Conservation (phyloP, 305 asterid species). For the Coffea humblotiana region DNA sequence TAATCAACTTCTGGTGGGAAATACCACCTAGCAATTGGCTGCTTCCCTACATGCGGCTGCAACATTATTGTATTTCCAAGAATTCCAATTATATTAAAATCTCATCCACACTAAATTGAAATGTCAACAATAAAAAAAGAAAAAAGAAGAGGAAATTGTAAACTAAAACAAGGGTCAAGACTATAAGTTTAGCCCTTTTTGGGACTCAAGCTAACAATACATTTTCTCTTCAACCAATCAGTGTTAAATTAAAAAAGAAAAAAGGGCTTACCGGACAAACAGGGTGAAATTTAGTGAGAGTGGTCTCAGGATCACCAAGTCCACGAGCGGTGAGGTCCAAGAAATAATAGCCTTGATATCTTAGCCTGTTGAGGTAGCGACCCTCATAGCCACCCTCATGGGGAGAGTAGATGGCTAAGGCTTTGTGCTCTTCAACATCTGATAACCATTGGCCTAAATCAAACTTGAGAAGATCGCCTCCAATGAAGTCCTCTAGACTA, state of each 20-base stretch:
- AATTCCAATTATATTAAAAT: background rate
- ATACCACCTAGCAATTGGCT: constrained; percentile 90
- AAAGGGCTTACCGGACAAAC: constrained; percentile 71
- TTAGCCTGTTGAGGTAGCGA: constrained; percentile 65
- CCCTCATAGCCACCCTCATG: constrained; percentile 93
- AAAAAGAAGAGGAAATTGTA: background rate
- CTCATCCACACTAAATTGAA: background rate
- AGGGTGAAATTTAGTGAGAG: constrained; percentile 82
- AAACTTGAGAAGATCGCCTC: constrained; percentile 68
- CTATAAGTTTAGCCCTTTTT: too few relatives aligned
- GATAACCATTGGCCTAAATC: constrained; percentile 72
- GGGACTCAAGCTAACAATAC: background rate
- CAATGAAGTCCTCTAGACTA: constrained; percentile 66
- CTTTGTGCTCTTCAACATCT: constrained; percentile 84
- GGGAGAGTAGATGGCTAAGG: constrained; percentile 78
- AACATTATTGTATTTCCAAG: background rate
- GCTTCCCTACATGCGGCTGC: constrained; percentile 87
- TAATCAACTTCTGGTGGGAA: constrained; percentile 91
- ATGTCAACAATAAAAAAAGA: background rate
- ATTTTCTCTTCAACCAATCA: background rate
- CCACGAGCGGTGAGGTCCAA: constrained; percentile 81
- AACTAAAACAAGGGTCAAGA: too few relatives aligned
- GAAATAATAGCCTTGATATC: constrained; percentile 69
- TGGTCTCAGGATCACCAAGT: constrained; percentile 84
- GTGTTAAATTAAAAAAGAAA: background rate